Conservation (phyloP, 768 basidiomycete genomes). For the Boletus sp. region DNA sequence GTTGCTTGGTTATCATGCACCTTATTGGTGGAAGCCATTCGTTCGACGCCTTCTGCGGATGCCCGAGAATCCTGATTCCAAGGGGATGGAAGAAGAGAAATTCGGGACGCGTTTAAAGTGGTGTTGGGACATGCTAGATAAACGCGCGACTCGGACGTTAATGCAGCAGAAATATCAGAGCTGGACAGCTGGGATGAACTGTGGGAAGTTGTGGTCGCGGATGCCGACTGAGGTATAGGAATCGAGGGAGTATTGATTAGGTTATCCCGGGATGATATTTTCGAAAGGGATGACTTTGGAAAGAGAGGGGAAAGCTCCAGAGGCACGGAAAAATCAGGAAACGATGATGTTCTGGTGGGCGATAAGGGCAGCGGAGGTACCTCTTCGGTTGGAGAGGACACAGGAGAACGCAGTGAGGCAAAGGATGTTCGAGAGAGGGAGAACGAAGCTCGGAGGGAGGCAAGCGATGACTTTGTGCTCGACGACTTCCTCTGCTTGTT, state of each 20-base stretch:
- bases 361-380: conserved; percentile 29
- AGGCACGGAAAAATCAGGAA: not conserved
- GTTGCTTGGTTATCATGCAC: not conserved
- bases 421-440: conserved; percentile 31
- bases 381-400: conserved; percentile 20
- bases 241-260: conserved; percentile 10
- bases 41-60: conserved; percentile 20
- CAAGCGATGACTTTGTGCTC: conserved; percentile 31
- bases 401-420: conserved; percentile 22
- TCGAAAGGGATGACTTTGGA: conserved; percentile 14
- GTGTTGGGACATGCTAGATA: conserved; percentile 3
- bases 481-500: conserved; percentile 12
- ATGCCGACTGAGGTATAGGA: conserved; percentile 29
- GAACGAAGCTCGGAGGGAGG: conserved; percentile 30
- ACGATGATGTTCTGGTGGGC: conserved; percentile 13
- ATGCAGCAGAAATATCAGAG: not conserved
- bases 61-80: conserved; percentile 26
- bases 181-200: conserved; percentile 18
- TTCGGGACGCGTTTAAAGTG: conserved; percentile 13
- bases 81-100: conserved; percentile 23
- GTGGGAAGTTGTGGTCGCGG: conserved; percentile 19
- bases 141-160: conserved; percentile 15
- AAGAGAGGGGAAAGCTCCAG: not conserved
- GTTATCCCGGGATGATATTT: conserved; percentile 16
- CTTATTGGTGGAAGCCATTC: conserved; percentile 2